phyloP scores from a whole-genome alignment of 2,329 filamentous ascomycete genomes.

The Colletotrichum sp. region DNA sequence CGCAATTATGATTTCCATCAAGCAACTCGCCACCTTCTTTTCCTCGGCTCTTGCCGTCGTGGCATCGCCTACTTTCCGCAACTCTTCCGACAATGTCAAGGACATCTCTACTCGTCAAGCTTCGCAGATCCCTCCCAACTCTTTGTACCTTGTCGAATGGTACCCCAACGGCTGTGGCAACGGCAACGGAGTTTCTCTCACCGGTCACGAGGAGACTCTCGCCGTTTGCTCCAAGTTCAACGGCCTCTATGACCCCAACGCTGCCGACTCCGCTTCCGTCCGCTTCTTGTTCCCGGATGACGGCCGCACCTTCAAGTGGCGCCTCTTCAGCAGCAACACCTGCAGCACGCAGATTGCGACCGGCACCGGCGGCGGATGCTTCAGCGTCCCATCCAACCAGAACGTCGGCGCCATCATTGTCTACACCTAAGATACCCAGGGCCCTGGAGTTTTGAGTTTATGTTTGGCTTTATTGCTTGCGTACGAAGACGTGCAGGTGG shows the following conservation, averaged over 20 bases:
- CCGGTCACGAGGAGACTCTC: not conserved
- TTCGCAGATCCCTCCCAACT: not conserved
- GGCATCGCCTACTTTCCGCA: not conserved
- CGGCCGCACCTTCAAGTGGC: not conserved
- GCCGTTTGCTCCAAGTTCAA: conserved; percentile 3
- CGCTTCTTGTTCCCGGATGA: not conserved
- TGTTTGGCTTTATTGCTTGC: not conserved
- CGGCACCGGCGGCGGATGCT: not conserved
- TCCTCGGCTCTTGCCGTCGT: not conserved
- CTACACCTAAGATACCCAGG: not conserved
- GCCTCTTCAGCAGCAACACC: not conserved
- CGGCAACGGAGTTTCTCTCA: not conserved
- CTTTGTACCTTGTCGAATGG: not conserved
- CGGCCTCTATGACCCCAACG: not conserved
- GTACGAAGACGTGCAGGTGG: too few relatives aligned
- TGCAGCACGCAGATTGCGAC: not conserved
- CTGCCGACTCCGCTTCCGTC: not conserved
- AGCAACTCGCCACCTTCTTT: not conserved
- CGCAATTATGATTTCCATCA: not conserved
- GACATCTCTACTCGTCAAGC: not conserved
- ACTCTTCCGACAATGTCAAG: not conserved
- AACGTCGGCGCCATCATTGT: not conserved
- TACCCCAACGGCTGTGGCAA: not conserved
- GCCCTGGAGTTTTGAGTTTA: not conserved
- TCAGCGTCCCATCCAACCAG: not conserved